phyloP scores from a whole-genome alignment of 179 eudicot genomes.

The Patellifolia procumbens region DNA sequence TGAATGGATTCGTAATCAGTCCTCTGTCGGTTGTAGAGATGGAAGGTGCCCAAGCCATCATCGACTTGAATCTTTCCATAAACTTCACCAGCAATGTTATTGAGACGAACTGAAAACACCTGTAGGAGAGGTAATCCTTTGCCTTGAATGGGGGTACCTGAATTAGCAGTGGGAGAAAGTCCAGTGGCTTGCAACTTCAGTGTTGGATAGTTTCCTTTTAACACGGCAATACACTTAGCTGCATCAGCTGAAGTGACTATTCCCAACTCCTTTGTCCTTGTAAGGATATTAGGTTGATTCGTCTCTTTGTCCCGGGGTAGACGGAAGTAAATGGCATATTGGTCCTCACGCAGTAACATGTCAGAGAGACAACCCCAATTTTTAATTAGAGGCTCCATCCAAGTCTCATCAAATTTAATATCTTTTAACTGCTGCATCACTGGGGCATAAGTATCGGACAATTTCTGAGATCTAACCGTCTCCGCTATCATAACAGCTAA shows the following conservation, averaged over 20 bases:
- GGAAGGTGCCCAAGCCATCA: conserved; percentile 11
- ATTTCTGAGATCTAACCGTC: conserved; percentile 15
- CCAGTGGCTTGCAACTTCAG: too few relatives aligned
- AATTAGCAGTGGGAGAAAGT: too few relatives aligned
- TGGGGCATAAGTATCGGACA: neutral
- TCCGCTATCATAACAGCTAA: conserved; percentile 16
- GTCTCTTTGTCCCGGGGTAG: too few relatives aligned
- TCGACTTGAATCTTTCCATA: conserved; percentile 13
- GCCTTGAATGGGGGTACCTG: too few relatives aligned
- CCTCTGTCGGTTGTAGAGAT: too few relatives aligned
- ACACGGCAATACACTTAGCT: conserved; percentile 9
- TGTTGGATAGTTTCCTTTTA: too few relatives aligned
- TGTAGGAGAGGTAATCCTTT: too few relatives aligned
- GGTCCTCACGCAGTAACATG: too few relatives aligned
- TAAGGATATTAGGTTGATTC: neutral
- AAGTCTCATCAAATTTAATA: neutral
- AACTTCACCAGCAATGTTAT: conserved; percentile 4
- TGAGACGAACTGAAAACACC: too few relatives aligned
- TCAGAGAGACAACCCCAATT: conserved; percentile 4
- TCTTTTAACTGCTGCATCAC: neutral
- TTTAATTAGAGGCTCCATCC: conserved; percentile 10
- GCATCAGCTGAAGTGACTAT: conserved; percentile 19
- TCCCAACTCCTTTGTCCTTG: neutral
- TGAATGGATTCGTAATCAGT: too few relatives aligned
- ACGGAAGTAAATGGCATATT: too few relatives aligned